Percentiles rank a stretch among this genome's conserved stretches.
Conservation (phyloP, 176 grass and related monocot genomes). For the Pharus latifolius region DNA sequence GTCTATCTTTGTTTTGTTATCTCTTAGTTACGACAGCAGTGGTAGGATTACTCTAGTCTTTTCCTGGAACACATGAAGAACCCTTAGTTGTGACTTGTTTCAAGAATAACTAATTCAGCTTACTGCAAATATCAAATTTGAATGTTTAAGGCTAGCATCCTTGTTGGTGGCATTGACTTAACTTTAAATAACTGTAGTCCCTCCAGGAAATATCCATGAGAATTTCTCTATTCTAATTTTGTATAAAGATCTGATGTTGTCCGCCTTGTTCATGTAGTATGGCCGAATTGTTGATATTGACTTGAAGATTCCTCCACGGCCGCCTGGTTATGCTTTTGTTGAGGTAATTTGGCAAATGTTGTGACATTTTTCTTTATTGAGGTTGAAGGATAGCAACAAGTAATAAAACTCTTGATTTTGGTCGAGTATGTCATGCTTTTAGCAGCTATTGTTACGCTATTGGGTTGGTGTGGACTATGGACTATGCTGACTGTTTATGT, state of each 20-base stretch:
- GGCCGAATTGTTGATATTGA: constrained; percentile 90
- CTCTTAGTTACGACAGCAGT: neutral
- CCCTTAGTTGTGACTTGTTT: neutral
- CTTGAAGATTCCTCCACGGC: constrained; percentile 89
- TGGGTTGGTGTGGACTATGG: neutral
- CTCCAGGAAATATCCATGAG: no score
- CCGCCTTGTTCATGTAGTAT: constrained; percentile 38
- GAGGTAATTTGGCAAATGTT: constrained; percentile 43
- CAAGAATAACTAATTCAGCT: neutral
- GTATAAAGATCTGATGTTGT: neutral
- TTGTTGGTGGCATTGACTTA: neutral
- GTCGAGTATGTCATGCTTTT: neutral
- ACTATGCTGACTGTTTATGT: neutral
- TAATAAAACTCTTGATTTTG: neutral
- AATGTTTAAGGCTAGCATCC: neutral
- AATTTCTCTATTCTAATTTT: neutral
- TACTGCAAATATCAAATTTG: neutral
- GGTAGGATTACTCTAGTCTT: neutral
- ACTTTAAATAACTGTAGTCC: neutral
- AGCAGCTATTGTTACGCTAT: neutral
- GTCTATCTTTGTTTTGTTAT: neutral
- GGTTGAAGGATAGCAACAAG: neutral
- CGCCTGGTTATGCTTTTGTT: constrained; percentile 95
- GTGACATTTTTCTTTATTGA: neutral
- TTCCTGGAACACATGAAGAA: neutral